Percentiles rank a stretch among this genome's conserved stretches.
Conservation (phyloP, 371 early-diverging fungal species). For the Mortierella sp. region DNA sequence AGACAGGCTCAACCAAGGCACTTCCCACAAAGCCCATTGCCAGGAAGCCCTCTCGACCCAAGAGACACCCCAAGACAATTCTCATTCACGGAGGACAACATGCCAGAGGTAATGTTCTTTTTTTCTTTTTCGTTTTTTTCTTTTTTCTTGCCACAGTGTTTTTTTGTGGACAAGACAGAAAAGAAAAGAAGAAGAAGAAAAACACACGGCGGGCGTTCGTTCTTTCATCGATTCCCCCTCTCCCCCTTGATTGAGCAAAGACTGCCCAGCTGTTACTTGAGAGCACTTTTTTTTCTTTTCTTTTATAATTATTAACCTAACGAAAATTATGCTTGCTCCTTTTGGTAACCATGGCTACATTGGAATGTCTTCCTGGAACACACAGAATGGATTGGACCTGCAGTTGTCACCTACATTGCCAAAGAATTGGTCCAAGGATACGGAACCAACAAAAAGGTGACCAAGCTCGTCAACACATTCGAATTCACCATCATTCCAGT, state of each 20-base stretch:
- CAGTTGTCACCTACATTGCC: constrained; percentile 47
- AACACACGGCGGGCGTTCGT: too few relatives aligned
- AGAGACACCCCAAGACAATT: constrained; percentile 32
- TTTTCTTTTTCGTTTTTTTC: not conserved
- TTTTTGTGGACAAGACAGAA: too few relatives aligned
- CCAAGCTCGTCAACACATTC: constrained; percentile 40
- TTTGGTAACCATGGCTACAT: not conserved
- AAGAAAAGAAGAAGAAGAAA: too few relatives aligned
- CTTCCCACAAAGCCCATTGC: too few relatives aligned
- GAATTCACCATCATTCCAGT: constrained; percentile 55
- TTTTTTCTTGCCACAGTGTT: too few relatives aligned
- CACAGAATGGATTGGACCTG: constrained; percentile 53
- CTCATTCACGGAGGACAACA: constrained; percentile 24
- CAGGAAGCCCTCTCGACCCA: constrained; percentile 37
- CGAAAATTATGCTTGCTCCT: not conserved
- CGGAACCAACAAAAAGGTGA: constrained; percentile 36
- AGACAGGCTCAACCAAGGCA: not conserved
- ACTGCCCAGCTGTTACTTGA: too few relatives aligned
- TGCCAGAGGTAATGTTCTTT: constrained; percentile 36
- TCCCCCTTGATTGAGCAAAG: too few relatives aligned
- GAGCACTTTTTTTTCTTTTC: too few relatives aligned
- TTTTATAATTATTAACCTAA: not conserved
- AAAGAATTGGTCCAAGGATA: constrained; percentile 50
- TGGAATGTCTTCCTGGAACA: too few relatives aligned
- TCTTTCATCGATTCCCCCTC: too few relatives aligned